A percentile compares a stretch with the other conserved stretches of the same genome.
phyloP scores from a whole-genome alignment of 352 stramenopile species.

The Phytophthora meadii region DNA sequence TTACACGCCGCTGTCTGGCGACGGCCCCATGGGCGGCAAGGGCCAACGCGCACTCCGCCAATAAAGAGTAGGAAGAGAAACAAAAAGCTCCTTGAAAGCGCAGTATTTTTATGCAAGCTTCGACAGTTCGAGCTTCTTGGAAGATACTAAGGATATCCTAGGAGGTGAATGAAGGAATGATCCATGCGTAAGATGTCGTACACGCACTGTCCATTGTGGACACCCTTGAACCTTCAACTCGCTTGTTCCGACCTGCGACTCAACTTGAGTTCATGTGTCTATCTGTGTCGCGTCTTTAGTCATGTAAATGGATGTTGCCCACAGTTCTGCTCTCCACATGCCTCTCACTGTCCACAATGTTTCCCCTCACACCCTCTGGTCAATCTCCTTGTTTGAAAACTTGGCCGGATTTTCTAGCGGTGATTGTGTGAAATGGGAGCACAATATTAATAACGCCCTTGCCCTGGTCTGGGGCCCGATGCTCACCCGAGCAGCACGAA shows the following conservation, averaged over 20 bases:
- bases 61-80: constrained; percentile 9
- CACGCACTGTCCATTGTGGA: constrained; percentile 12
- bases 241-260: constrained; percentile 12
- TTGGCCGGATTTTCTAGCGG: constrained; percentile 30
- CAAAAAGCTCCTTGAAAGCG: neutral
- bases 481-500: constrained; percentile 7
- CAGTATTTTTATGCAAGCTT: constrained; percentile 1
- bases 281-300: neutral
- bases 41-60: constrained; percentile 23
- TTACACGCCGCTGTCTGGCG: constrained; percentile 44
- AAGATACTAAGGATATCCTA: constrained; percentile 1
- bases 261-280: constrained; percentile 1
- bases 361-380: constrained; percentile 10
- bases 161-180: constrained; percentile 4
- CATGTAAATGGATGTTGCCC: constrained; percentile 19
- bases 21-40: constrained; percentile 38
- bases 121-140: neutral
- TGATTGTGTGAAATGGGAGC: constrained; percentile 15
- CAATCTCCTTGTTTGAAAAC: constrained; percentile 9
- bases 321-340: constrained; percentile 1
- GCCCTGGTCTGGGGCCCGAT: constrained; percentile 9
- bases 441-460: constrained; percentile 10
- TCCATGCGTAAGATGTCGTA: neutral
- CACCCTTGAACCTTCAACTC: neutral
- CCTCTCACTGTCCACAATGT: neutral